Base-by-base conservation (phyloP, 768 basidiomycete species). In the Phaffia australis region DNA sequence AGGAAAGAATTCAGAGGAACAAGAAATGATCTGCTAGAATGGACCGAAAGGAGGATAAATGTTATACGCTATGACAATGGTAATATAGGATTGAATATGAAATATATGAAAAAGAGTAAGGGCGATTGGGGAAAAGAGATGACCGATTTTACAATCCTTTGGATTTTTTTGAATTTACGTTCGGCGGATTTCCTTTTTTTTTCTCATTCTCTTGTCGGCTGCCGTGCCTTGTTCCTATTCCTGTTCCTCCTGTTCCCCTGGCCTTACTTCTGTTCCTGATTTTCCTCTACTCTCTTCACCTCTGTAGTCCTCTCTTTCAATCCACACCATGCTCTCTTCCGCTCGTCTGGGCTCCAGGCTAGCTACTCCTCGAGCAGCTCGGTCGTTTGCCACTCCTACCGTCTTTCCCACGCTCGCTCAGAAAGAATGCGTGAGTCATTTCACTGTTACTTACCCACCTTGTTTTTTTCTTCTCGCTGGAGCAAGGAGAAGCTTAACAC, bases 361-460 rank as follows among this genome's bases (percentile, higher is more conserved):
- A 15, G 52, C 52, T 54, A 54, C n/a, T 23, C 29, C 52, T 29
- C 52, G 29, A 30, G 9, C 52, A 23, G n/a, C 52, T 23, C 56
- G 64, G 11, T 57, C 64, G 21, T 58, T 65, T 16, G 64, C 64
- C 25, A 65, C 64, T 23, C 47, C 35, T 11, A n/a, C 56, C 4
- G 11, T 19, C 54, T 23, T 6, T 27, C 54, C 64, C 25, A 15
- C 47, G 14, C 58, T 69, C 18, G 55, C 30, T 14, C 67, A 69
- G 23, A 69, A 69, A 55, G 67, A 69, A n/a, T 64, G 62, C 35
- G 67, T 69, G 49, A 48, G 67, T 68, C 58, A 23, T 29, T 46
- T 14, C 14, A 25, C n/a, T 35, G 50, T 51, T 29, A 25, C 30
- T 4, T 11, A 29, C 51, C 29, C 32, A 42, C 54, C 50, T 30